These are phyloP conservation scores for Kokia cookei DNA, from an alignment of 441 rosid genomes.

Conservation along the genomic window DNA sequence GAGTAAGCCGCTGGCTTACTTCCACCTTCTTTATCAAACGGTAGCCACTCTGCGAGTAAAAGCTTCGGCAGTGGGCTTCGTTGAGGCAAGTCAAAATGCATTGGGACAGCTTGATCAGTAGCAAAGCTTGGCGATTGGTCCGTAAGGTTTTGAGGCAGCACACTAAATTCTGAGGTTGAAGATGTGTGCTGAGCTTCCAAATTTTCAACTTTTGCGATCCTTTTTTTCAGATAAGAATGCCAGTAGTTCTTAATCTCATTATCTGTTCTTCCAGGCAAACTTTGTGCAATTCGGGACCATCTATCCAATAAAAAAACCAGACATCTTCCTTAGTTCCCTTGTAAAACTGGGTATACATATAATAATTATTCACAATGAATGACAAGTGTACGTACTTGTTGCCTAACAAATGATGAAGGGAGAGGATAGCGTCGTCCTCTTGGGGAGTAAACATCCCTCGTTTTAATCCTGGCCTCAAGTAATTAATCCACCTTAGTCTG, in stretches of 20 bases:
- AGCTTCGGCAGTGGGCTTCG: constrained; percentile 41
- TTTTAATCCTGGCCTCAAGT: constrained; percentile 75
- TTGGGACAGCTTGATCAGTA: constrained; percentile 13
- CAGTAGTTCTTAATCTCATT: constrained; percentile 88
- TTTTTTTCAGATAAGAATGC: constrained; percentile 85
- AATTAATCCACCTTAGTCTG: constrained; percentile 85
- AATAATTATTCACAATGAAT: no score
- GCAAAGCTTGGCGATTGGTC: constrained; percentile 16
- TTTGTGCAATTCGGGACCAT: constrained; percentile 76
- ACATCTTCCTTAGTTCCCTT: not conserved
- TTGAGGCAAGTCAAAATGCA: constrained; percentile 11
- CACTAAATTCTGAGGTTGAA: constrained; percentile 21
- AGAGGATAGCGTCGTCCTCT: constrained; percentile 63
- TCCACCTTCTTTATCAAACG: constrained; percentile 23
- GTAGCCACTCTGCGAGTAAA: constrained; percentile 76
- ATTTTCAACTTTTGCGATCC: constrained; percentile 26
- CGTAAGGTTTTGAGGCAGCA: constrained; percentile 17
- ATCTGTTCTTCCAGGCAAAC: constrained; percentile 79
- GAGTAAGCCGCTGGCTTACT: constrained; percentile 12
- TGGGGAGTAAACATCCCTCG: constrained; percentile 46
- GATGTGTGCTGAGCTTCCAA: constrained; percentile 20
- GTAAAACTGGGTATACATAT: not conserved
- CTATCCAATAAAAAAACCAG: constrained; percentile 18
- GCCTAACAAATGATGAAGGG: constrained; percentile 66
- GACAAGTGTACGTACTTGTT: constrained; percentile 55